Base-by-base conservation (phyloP, 2,329 filamentous ascomycete genomes). In the Colletotrichum echinochloae region DNA sequence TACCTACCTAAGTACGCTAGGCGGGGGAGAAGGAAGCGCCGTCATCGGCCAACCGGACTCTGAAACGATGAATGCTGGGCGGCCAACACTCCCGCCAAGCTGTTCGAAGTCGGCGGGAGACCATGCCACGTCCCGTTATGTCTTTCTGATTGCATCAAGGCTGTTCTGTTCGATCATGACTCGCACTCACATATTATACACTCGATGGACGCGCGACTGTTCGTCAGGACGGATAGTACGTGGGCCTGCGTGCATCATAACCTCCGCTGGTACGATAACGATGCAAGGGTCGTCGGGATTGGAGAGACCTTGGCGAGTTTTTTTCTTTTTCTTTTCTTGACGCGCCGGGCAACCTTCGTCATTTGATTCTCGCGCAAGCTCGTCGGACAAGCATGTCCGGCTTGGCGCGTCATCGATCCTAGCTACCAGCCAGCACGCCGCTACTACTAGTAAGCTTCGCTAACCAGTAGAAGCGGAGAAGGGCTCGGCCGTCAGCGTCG, bases 21-120 rank as follows among this genome's bases (percentile, higher is more conserved):
- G n/a, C n/a, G n/a, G n/a, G n/a, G n/a, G 11, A 20, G 18, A 52
- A 51, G 41, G 23, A 51, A 56, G 62, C 35, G 41, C 18, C 37
- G 54, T 41, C 51, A 8, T 60, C n/a, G n/a, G 48, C 64, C 52
- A 63, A 52, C 64, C 52, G 67, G 67, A 62, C 54, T 62, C 23
- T 70, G 57, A 67, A 70, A 70, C 64, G 23, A 70, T 52, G 23
- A 62, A 48, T 46, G 51, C 67, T 62, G 9, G 41, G 41, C 51
- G 67, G 61, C 63, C 56, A 70, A 61, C 63, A 8, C n/a, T 26
- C 51, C 49, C 48, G 20, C 63, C 61, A 70, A 66, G 26, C 66
- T 28, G 20, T 16, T 35, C 28, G 16, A 14, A 33, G 66, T 16
- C 44, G 54, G 39, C 35, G 9, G 56, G 44, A 37, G 14, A 70